Evolutionary conservation across 1,284 basidiomycete genomes (phyloP).

Genomic region (Peniophora sp.): DNA sequence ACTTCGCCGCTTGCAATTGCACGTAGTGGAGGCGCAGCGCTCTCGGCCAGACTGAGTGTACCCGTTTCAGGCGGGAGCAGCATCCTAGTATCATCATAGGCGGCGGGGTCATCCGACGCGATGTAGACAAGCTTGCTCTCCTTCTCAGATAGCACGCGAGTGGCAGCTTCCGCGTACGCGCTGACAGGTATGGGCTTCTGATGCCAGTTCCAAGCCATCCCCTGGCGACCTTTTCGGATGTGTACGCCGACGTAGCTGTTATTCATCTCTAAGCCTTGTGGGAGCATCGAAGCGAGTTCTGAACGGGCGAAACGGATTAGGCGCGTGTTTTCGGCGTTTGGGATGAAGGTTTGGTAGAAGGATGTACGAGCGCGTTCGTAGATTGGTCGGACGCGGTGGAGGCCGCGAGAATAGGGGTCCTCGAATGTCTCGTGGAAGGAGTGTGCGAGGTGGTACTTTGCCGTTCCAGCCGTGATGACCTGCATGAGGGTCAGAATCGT

Average conservation of each 20-base stretch:
- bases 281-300: constrained; percentile 32
- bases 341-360: constrained; percentile 43
- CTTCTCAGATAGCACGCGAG: constrained; percentile 11
- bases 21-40: constrained; percentile 32
- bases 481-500: constrained; percentile 14
- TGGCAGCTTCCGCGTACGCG: constrained; percentile 32
- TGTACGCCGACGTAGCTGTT: constrained; percentile 44
- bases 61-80: constrained; percentile 28
- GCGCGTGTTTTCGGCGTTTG: constrained; percentile 33
- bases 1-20: constrained; percentile 41
- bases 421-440: constrained; percentile 49
- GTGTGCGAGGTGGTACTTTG: constrained; percentile 55
- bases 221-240: constrained; percentile 46
- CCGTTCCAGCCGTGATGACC: constrained; percentile 56
- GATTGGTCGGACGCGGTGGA: constrained; percentile 50
- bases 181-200: constrained; percentile 38
- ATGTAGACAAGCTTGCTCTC: constrained; percentile 36
- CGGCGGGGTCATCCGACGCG: constrained; percentile 50
- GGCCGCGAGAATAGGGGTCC: constrained; percentile 43
- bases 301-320: constrained; percentile 43
- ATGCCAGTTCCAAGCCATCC: constrained; percentile 37
- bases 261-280: constrained; percentile 11
- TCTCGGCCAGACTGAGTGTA: constrained; percentile 37
- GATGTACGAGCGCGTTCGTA: constrained; percentile 39
- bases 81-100: constrained; percentile 32